Evolutionary conservation across 495 filamentous ascomycete species (phyloP).

Genomic region (Parmelia sp.): DNA sequence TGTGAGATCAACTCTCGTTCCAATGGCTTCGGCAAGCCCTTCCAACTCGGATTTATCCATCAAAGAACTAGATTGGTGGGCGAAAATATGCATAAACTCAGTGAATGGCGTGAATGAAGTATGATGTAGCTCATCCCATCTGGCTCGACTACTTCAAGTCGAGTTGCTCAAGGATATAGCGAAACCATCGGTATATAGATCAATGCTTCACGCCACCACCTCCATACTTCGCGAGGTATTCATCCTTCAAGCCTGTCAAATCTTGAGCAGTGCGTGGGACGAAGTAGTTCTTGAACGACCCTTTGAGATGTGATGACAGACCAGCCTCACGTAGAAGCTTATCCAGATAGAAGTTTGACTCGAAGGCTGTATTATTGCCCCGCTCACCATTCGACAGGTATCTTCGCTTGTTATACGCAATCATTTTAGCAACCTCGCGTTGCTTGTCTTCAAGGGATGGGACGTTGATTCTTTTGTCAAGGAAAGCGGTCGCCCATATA

Average conservation of each 20-base stretch:
- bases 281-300: constrained; percentile 1
- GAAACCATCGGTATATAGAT: background rate
- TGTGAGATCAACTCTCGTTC: no score
- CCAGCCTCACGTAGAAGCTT: constrained; percentile 30
- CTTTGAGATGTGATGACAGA: constrained; percentile 27
- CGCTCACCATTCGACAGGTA: constrained; percentile 34
- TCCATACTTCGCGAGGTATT: constrained; percentile 9
- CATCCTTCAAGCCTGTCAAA: constrained; percentile 4
- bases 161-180: no score
- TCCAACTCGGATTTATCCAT: no score
- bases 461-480: constrained; percentile 34
- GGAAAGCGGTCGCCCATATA: constrained; percentile 39
- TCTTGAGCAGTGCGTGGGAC: constrained; percentile 3
- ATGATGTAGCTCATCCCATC: no score
- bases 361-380: constrained; percentile 37
- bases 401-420: constrained; percentile 33
- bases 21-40: no score
- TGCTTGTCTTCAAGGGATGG: constrained; percentile 29
- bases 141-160: no score
- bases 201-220: background rate
- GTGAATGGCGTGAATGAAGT: no score
- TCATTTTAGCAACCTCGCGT: constrained; percentile 32
- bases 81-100: no score
- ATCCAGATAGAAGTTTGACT: constrained; percentile 34
- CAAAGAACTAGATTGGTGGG: no score